A percentile compares a stretch with the other conserved stretches of the same genome.
phyloP scores from a whole-genome alignment of 2,329 filamentous ascomycete species.

The Aureobasidium sp. region DNA sequence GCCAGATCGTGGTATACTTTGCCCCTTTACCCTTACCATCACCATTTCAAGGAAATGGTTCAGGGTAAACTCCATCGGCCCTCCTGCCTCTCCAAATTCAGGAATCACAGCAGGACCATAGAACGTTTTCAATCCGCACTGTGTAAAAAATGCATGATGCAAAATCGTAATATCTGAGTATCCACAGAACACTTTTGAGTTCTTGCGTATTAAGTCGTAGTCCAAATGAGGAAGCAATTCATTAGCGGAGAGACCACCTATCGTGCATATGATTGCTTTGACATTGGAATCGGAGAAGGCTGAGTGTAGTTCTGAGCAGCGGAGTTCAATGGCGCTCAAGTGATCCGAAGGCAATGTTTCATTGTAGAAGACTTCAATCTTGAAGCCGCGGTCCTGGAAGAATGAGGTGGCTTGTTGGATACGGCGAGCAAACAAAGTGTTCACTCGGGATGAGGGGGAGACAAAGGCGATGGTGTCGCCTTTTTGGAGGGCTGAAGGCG shows the following conservation, averaged over 20 bases:
- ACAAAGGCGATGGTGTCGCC: conserved; percentile 24
- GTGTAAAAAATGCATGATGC: conserved; percentile 19
- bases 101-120: conserved; percentile 23
- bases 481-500: background rate
- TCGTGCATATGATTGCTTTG: conserved; percentile 21
- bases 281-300: conserved; percentile 20
- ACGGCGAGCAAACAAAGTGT: conserved; percentile 17
- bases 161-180: conserved; percentile 26
- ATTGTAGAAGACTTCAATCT: conserved; percentile 17
- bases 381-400: conserved; percentile 16
- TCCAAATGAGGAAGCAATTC: conserved; percentile 23
- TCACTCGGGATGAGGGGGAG: conserved; percentile 23
- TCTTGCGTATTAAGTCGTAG: conserved; percentile 20
- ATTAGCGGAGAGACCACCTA: conserved; percentile 21
- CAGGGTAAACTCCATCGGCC: conserved; percentile 16
- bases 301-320: conserved; percentile 18
- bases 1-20: background rate
- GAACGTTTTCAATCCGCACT: conserved; percentile 19
- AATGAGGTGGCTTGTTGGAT: conserved; percentile 14
- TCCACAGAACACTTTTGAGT: conserved; percentile 27
- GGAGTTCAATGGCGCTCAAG: conserved; percentile 10
- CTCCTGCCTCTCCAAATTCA: conserved; percentile 19
- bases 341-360: conserved; percentile 1
- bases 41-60: conserved; percentile 15
- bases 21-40: background rate